Evolutionary conservation across 75 land plant genomes (phyloP).

Genomic region (Picea sitchensis): DNA sequence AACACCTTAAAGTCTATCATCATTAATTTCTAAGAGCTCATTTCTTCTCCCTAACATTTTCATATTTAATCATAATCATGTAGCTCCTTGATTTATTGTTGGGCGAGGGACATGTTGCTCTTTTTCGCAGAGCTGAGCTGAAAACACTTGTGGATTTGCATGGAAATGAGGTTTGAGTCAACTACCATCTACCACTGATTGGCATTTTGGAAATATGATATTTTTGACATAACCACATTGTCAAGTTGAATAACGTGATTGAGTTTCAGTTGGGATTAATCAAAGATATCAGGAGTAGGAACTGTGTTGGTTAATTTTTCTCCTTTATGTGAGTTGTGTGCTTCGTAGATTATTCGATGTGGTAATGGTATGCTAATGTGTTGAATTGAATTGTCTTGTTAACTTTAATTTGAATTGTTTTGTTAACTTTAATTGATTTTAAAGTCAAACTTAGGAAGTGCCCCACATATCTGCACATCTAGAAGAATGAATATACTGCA

Average conservation of each 20-base stretch:
- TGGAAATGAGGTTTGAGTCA: conserved; percentile 74
- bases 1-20: not conserved
- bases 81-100: conserved; percentile 81
- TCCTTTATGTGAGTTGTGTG: not conserved
- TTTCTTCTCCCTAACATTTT: not conserved
- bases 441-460: not conserved
- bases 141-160: conserved; percentile 91
- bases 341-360: not conserved
- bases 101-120: conserved; percentile 74
- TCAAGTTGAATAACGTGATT: not conserved
- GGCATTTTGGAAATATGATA: not conserved
- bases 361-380: no score
- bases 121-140: conserved; percentile 91
- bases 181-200: not conserved
- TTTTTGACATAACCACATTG: not conserved
- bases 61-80: conserved; percentile 3
- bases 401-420: no score
- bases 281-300: not conserved
- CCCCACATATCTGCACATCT: not conserved
- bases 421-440: no score
- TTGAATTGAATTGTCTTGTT: no score
- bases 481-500: not conserved
- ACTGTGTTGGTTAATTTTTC: not conserved
- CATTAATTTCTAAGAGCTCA: not conserved
- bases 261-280: not conserved